A percentile compares a stretch with the other conserved stretches of the same genome.
Conservation (phyloP, 2,329 filamentous ascomycete species). For the Apiospora hydei region DNA sequence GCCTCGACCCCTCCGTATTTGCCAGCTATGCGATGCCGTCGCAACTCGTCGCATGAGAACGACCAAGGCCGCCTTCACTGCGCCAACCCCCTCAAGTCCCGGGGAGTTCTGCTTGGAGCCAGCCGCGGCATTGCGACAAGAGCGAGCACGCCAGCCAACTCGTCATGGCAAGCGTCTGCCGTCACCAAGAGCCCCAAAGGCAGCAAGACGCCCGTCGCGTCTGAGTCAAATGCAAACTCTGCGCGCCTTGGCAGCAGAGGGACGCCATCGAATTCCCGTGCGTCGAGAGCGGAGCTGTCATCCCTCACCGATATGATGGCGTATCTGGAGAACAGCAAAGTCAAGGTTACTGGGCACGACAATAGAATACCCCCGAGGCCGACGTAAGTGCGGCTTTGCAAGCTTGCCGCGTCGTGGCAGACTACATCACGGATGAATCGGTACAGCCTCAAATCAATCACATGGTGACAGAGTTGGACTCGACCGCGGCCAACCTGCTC, state of each 20-base stretch:
- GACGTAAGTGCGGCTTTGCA: conserved; percentile 39
- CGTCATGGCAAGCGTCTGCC: conserved; percentile 24
- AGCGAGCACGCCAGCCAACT: conserved; percentile 3
- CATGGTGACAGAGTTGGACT: conserved; percentile 44
- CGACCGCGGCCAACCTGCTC: conserved; percentile 45
- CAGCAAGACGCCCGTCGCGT: neutral
- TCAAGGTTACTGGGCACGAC: conserved; percentile 34
- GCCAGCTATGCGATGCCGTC: conserved; percentile 43
- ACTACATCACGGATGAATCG: conserved; percentile 40
- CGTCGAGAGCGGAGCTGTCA: conserved; percentile 31
- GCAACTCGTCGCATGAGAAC: conserved; percentile 33
- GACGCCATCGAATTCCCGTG: conserved; percentile 20
- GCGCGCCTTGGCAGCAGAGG: neutral
- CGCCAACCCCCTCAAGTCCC: conserved; percentile 39
- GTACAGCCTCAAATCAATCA: conserved; percentile 41
- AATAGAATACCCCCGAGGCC: conserved; percentile 38
- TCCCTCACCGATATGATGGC: conserved; percentile 40
- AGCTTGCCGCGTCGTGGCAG: conserved; percentile 39
- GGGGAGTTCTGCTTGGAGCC: conserved; percentile 2
- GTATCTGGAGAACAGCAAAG: conserved; percentile 36
- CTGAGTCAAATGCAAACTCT: conserved; percentile 20
- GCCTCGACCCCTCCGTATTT: conserved; percentile 35
- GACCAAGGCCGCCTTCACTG: conserved; percentile 34
- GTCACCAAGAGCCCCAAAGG: conserved; percentile 9
- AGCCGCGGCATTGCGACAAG: conserved; percentile 20